Percentiles rank a stretch among this genome's conserved stretches.
These are phyloP conservation scores for Aspergillus pseudoviridinutans DNA, from an alignment of 2,329 filamentous ascomycete species.

Conservation along the genomic window DNA sequence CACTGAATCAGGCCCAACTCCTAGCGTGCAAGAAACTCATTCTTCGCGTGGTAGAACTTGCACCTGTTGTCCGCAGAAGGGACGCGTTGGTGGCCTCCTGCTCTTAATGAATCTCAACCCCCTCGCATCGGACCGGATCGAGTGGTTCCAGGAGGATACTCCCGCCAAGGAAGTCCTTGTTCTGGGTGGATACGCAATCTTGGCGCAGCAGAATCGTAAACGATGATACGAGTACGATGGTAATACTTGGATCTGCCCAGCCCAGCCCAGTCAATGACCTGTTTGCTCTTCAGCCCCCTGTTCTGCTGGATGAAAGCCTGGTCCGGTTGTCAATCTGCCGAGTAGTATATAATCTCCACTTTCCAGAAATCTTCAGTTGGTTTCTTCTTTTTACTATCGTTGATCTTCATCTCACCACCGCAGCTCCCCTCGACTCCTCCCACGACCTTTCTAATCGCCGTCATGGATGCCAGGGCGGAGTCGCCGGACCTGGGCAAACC, in stretches of 20 bases:
- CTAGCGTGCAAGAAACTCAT: background rate
- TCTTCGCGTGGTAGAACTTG: background rate
- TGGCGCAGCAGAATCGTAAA: background rate
- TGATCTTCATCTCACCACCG: background rate
- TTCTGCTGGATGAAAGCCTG: background rate
- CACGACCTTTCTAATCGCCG: background rate
- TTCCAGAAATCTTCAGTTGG: background rate
- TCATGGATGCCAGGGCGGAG: conserved; percentile 1
- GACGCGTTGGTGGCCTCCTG: background rate
- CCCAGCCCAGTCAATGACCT: background rate
- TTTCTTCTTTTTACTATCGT: background rate
- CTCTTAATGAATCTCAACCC: background rate
- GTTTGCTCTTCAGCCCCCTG: background rate
- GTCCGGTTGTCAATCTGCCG: background rate
- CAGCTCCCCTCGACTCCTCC: background rate
- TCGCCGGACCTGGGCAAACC: conserved; percentile 31
- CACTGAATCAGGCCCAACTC: background rate
- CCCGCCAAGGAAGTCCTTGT: background rate
- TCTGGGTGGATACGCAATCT: background rate
- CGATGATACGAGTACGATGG: background rate
- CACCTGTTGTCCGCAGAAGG: background rate
- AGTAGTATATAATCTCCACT: background rate
- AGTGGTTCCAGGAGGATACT: background rate
- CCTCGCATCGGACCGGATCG: background rate
- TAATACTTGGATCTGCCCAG: background rate